Conservation (phyloP, 495 filamentous ascomycete species). For the Penicillium psychrofluorescens region DNA sequence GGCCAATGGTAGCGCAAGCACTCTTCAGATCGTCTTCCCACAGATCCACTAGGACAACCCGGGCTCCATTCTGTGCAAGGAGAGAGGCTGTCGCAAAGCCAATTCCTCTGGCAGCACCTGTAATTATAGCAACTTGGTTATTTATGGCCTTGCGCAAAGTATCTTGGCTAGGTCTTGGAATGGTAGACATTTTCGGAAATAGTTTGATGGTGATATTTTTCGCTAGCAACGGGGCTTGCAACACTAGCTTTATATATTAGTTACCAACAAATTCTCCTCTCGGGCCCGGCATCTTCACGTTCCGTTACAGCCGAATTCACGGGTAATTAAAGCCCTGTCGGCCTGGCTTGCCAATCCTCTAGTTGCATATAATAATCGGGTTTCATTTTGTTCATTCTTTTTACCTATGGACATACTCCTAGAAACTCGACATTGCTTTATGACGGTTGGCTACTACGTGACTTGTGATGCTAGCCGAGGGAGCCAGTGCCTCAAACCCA, state of each 20-base stretch:
- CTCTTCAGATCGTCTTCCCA: constrained; percentile 14
- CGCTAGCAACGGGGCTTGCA: too few relatives aligned
- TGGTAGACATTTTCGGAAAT: constrained; percentile 7
- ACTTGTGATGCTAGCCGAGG: neutral
- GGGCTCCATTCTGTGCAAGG: constrained; percentile 24
- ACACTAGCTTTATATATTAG: too few relatives aligned
- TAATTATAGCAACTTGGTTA: constrained; percentile 21
- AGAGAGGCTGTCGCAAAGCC: constrained; percentile 21
- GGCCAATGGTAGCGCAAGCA: constrained; percentile 8
- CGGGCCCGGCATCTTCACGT: neutral
- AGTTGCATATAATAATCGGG: neutral
- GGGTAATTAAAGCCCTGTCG: too few relatives aligned
- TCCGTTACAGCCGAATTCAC: neutral
- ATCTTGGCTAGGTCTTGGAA: constrained; percentile 4
- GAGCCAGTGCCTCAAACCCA: constrained; percentile 18
- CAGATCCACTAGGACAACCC: constrained; percentile 31
- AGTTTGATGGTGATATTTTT: neutral
- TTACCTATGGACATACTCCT: neutral
- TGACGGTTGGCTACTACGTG: constrained; percentile 4
- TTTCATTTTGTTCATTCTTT: too few relatives aligned
- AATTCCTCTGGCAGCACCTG: constrained; percentile 28
- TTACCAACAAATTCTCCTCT: too few relatives aligned
- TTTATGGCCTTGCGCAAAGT: neutral
- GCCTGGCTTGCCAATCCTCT: neutral
- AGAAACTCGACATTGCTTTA: constrained; percentile 7